Percentiles rank a stretch among this genome's conserved stretches.
Evolutionary conservation across 148 eudicot species (phyloP).

Genomic region (Rhododendron williamsianum): DNA sequence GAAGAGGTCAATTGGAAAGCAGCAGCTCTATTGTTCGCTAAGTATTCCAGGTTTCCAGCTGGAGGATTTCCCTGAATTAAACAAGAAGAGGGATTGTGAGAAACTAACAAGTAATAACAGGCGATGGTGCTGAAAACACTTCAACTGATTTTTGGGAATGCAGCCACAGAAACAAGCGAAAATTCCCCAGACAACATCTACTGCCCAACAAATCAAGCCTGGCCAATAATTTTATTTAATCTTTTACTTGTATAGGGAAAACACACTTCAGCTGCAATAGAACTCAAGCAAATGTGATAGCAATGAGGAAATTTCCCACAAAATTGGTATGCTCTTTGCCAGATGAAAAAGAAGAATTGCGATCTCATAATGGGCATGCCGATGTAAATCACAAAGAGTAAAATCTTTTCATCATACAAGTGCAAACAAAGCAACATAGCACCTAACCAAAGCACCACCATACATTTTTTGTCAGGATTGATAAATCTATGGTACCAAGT

Average conservation of each 20-base stretch:
- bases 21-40: neutral
- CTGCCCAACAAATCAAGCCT: neutral
- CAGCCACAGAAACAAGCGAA: neutral
- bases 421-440: conserved; percentile 2
- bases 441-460: neutral
- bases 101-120: neutral
- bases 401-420: neutral
- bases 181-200: neutral
- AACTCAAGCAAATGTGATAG: neutral
- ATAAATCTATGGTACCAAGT: neutral
- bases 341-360: neutral
- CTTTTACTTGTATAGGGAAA: neutral
- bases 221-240: neutral
- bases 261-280: neutral
- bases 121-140: neutral
- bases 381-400: neutral
- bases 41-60: neutral
- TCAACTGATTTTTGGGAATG: neutral
- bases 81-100: conserved; percentile 3
- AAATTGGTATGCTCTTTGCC: neutral
- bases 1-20: conserved; percentile 6
- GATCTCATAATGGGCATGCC: neutral
- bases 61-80: neutral
- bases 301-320: neutral
- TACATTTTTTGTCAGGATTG: neutral